These are phyloP conservation scores for Paulownia fortunei DNA, from an alignment of 257 asterid species.

Conservation along the genomic window DNA sequence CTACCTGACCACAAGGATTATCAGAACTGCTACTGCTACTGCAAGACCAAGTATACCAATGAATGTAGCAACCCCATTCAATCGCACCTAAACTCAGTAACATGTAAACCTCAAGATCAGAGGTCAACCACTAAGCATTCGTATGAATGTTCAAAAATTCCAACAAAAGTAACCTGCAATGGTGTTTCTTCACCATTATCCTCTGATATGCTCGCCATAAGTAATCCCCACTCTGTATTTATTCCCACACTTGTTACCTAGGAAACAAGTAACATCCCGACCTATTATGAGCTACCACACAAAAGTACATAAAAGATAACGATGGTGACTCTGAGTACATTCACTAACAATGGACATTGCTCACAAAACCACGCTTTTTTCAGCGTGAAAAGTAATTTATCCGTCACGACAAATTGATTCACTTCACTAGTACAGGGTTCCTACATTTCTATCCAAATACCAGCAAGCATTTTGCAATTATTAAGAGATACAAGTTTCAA, in stretches of 20 bases:
- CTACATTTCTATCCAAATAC: background rate
- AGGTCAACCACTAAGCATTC: constrained; percentile 13
- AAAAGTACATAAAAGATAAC: constrained; percentile 12
- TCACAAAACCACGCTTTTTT: background rate
- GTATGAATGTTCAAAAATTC: constrained; percentile 13
- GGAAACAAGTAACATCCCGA: constrained; percentile 20
- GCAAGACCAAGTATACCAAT: constrained; percentile 87
- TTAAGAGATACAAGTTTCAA: background rate
- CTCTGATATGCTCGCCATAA: constrained; percentile 98
- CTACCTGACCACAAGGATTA: constrained; percentile 79
- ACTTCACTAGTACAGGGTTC: background rate
- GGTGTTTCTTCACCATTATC: constrained; percentile 99
- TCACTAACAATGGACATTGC: background rate
- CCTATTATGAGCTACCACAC: constrained; percentile 16
- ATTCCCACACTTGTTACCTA: constrained; percentile 93
- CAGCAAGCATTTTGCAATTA: background rate
- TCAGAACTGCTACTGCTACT: constrained; percentile 74
- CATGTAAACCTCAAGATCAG: constrained; percentile 26
- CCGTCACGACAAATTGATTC: background rate
- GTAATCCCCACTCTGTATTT: constrained; percentile 97
- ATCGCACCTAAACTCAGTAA: constrained; percentile 66
- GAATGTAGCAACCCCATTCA: constrained; percentile 96
- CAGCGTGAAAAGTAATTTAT: background rate
- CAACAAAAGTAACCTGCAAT: constrained; percentile 68
- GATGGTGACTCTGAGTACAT: background rate